Evolutionary conservation across 371 early-diverging fungal species (phyloP).

Genomic region (Capniomyces stellatus): DNA sequence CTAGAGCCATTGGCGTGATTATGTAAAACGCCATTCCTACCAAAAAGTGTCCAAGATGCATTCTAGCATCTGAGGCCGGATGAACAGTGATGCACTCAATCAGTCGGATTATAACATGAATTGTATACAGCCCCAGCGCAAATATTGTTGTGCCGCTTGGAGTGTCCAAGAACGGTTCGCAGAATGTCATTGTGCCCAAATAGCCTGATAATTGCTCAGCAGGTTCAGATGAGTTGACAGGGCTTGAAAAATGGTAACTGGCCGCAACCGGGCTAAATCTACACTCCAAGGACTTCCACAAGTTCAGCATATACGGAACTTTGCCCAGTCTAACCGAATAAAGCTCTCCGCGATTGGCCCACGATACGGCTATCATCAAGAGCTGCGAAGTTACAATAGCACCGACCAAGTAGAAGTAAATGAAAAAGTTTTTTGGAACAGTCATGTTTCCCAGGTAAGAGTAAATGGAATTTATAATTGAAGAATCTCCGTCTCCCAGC

Average conservation of each 20-base stretch:
- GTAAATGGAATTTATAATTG: background rate
- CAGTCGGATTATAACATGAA: conserved; percentile 38
- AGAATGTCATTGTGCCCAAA: background rate
- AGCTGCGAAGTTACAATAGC: conserved; percentile 13
- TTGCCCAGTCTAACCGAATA: background rate
- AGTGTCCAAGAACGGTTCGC: background rate
- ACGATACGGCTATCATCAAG: conserved; percentile 5
- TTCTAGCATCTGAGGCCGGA: conserved; percentile 32
- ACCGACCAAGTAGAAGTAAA: conserved; percentile 46
- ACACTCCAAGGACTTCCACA: conserved; percentile 3
- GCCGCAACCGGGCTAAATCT: background rate
- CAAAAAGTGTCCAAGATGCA: conserved; percentile 48
- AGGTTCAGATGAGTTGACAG: background rate
- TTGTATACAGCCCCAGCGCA: conserved; percentile 27
- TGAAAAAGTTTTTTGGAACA: conserved; percentile 44
- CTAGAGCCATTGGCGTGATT: conserved; percentile 29
- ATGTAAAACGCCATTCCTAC: conserved; percentile 49
- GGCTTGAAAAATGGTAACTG: background rate
- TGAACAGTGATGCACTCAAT: conserved; percentile 44
- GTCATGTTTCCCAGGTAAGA: conserved; percentile 11
- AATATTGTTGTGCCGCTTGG: conserved; percentile 7
- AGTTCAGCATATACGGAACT: background rate
- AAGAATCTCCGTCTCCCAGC: background rate
- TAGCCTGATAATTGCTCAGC: background rate
- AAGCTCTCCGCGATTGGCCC: background rate